These are phyloP conservation scores for Prunus fruticosa DNA, from an alignment of 306 rosid species.

Conservation along the genomic window DNA sequence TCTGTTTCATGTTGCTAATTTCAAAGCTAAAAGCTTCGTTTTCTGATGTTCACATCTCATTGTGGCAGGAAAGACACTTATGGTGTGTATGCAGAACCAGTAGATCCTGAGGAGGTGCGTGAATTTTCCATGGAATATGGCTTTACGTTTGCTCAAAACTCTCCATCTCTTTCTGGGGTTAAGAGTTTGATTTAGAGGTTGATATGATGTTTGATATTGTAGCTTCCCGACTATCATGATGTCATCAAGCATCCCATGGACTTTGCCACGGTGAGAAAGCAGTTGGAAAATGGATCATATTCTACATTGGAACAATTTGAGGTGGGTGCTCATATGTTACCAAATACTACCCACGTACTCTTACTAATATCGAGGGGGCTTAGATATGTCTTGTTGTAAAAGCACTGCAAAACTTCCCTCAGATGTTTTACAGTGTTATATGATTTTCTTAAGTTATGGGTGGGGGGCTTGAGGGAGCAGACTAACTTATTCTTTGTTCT, in stretches of 20 bases:
- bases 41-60: slow-evolving; percentile 24
- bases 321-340: slow-evolving; percentile 48
- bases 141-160: slow-evolving; percentile 9
- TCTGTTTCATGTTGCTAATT: slow-evolving; percentile 3
- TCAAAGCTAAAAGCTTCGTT: not conserved
- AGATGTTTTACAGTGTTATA: not conserved
- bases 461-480: not conserved
- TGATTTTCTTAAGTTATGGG: not conserved
- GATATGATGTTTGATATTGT: slow-evolving; percentile 30
- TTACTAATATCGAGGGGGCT: not conserved
- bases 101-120: slow-evolving; percentile 94
- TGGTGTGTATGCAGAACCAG: slow-evolving; percentile 96
- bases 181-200: not conserved
- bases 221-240: slow-evolving; percentile 98
- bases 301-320: slow-evolving; percentile 80
- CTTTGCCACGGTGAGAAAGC: slow-evolving; percentile 85
- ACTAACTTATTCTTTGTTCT: not conserved
- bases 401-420: not conserved
- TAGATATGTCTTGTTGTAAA: not conserved
- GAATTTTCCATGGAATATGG: not conserved
- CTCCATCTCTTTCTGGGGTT: slow-evolving; percentile 14
- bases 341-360: not conserved
- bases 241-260: slow-evolving; percentile 96
- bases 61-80: slow-evolving; percentile 95
- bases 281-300: slow-evolving; percentile 72